Evolutionary conservation across 164 flowering plant genomes (phyloP).

Genomic region (Pachysandra terminalis): DNA sequence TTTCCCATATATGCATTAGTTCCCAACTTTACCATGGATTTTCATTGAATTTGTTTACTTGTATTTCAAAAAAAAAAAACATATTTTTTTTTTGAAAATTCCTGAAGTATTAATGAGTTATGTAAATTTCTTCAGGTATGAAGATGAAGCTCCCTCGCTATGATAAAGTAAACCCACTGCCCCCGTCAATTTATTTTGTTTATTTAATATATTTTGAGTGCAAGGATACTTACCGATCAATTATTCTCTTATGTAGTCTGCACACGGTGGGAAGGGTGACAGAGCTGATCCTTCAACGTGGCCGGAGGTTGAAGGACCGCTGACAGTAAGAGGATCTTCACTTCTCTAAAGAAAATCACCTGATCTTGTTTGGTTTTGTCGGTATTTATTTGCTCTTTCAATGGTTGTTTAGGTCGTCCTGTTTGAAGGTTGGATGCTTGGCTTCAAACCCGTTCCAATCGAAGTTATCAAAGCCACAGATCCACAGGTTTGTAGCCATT

Average conservation of each 20-base stretch:
- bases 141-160: conserved; percentile 95
- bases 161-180: conserved; percentile 61
- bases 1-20: neutral
- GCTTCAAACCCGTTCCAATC: conserved; percentile 78
- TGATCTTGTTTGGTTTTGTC: neutral
- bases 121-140: conserved; percentile 44
- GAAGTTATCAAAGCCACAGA: conserved; percentile 67
- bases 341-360: neutral
- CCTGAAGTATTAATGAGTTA: neutral
- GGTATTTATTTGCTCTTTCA: neutral
- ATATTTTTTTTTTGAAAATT: too few species aligned
- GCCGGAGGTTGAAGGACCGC: conserved; percentile 97
- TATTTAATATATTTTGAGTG: neutral
- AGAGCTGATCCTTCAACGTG: conserved; percentile 84
- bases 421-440: conserved; percentile 99
- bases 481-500: conserved; percentile 40
- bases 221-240: conserved; percentile 15
- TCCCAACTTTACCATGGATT: too few species aligned
- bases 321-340: conserved; percentile 42
- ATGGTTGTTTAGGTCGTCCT: conserved; percentile 53
- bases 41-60: too few species aligned
- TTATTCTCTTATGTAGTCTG: conserved; percentile 52
- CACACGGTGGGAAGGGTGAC: conserved; percentile 84
- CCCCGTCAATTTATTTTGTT: neutral
- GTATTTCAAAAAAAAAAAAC: too few species aligned